Evolutionary conservation across 2,329 filamentous ascomycete species (phyloP).

Genomic region (Phaeosphaeriaceae sp.): DNA sequence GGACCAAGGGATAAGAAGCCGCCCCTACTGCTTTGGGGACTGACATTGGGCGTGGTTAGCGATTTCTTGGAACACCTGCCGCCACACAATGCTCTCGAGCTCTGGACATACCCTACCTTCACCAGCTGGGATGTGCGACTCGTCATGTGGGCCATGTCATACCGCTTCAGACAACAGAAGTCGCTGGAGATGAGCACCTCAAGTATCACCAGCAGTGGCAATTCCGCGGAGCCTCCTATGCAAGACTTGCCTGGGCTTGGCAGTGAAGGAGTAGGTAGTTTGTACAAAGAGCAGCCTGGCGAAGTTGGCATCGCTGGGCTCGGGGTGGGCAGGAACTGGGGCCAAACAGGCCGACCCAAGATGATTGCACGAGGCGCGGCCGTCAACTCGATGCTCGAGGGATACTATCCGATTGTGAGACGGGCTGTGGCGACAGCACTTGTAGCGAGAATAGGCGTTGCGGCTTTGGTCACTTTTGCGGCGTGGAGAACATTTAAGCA

Average conservation of each 20-base stretch:
- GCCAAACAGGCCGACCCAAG: slow-evolving; percentile 42
- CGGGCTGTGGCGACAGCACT: slow-evolving; percentile 55
- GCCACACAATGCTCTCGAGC: slow-evolving; percentile 65
- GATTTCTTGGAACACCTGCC: slow-evolving; percentile 73
- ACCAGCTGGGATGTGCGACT: slow-evolving; percentile 67
- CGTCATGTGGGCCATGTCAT: slow-evolving; percentile 66
- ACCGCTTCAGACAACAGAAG: slow-evolving; percentile 56
- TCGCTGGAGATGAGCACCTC: slow-evolving; percentile 34
- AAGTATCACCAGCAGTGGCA: slow-evolving; percentile 5
- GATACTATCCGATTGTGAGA: slow-evolving; percentile 60
- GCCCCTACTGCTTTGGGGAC: slow-evolving; percentile 71
- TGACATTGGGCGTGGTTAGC: slow-evolving; percentile 71
- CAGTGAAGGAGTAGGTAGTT: slow-evolving; percentile 27
- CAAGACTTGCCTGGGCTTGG: slow-evolving; percentile 34
- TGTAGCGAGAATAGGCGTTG: slow-evolving; percentile 43
- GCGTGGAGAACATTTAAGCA: slow-evolving; percentile 26
- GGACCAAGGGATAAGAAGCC: slow-evolving; percentile 44
- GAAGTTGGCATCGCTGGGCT: slow-evolving; percentile 56
- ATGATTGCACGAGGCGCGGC: slow-evolving; percentile 49
- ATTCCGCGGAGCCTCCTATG: slow-evolving; percentile 24
- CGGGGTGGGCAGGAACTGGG: slow-evolving; percentile 52
- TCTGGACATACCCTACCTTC: slow-evolving; percentile 75
- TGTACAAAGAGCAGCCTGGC: slow-evolving; percentile 43
- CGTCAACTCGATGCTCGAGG: slow-evolving; percentile 59
- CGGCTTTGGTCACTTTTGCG: slow-evolving; percentile 27